Conservation (phyloP, 768 basidiomycete species). For the Daedaleopsis sinensis region DNA sequence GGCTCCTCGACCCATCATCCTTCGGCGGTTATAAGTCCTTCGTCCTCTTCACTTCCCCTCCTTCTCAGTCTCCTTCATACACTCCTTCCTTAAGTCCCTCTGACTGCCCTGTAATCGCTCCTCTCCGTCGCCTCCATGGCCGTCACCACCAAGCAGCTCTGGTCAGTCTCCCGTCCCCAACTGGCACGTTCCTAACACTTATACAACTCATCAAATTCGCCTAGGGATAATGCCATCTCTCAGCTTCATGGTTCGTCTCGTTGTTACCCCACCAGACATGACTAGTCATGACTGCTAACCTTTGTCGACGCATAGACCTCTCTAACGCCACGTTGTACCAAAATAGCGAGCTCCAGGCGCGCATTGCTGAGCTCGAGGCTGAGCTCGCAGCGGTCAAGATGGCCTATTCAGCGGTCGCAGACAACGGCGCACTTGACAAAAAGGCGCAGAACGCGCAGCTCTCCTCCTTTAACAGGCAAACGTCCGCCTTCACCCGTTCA, state of each 20-base stretch:
- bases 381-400: constrained; percentile 74
- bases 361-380: constrained; percentile 67
- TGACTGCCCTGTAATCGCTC: constrained; percentile 8
- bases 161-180: constrained; percentile 45
- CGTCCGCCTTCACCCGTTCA: constrained; percentile 59
- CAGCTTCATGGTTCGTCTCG: constrained; percentile 56
- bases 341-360: constrained; percentile 63
- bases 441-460: constrained; percentile 72
- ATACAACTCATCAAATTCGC: not conserved
- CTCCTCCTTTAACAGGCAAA: constrained; percentile 63
- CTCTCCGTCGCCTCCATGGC: constrained; percentile 1
- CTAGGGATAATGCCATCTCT: constrained; percentile 65
- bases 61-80: constrained; percentile 23
- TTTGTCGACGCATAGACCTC: constrained; percentile 46
- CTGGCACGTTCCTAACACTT: not conserved
- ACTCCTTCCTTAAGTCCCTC: constrained; percentile 10
- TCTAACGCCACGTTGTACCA: constrained; percentile 65
- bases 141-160: constrained; percentile 58
- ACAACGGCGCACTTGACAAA: constrained; percentile 62
- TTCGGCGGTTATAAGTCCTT: constrained; percentile 34
- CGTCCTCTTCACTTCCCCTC: constrained; percentile 24
- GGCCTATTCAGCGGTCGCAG: constrained; percentile 64
- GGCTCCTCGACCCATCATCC: constrained; percentile 33
- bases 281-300: constrained; percentile 38
- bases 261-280: constrained; percentile 36